These are phyloP conservation scores for Triticum turgidum DNA, from an alignment of 176 grass and related monocot genomes.

Conservation along the genomic window DNA sequence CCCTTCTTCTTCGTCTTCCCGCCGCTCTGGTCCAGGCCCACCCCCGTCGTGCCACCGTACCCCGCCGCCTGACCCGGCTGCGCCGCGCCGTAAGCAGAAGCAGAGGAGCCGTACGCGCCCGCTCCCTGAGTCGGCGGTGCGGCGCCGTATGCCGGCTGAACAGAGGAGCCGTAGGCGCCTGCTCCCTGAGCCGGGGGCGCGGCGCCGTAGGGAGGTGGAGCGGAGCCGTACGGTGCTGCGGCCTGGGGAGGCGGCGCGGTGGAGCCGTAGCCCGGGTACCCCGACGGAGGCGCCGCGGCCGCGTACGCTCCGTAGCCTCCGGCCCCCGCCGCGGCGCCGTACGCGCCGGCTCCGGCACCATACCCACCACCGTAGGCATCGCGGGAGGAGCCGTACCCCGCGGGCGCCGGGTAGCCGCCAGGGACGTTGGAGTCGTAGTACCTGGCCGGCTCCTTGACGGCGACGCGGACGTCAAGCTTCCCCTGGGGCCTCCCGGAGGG, in stretches of 20 bases:
- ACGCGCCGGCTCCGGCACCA: not conserved
- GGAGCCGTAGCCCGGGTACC: not conserved
- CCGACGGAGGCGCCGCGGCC: too few relatives aligned
- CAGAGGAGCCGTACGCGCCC: not conserved
- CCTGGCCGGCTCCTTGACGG: constrained; percentile 43
- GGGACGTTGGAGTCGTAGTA: constrained; percentile 30
- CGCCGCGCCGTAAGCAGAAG: not conserved
- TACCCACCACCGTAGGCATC: constrained; percentile 22
- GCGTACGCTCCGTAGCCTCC: not conserved
- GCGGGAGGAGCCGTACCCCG: constrained; percentile 7
- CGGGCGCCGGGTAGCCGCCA: not conserved
- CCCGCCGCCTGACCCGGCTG: not conserved
- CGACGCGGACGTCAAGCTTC: constrained; percentile 51
- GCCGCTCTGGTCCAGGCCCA: not conserved
- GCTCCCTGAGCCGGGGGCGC: not conserved
- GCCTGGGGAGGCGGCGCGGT: not conserved
- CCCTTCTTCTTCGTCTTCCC: constrained; percentile 32
- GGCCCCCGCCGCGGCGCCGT: not conserved
- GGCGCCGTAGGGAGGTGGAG: not conserved
- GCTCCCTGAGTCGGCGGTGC: not conserved
- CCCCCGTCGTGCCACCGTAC: constrained; percentile 36
- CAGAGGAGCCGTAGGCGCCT: too few relatives aligned
- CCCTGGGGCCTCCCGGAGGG: constrained; percentile 72
- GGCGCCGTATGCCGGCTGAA: too few relatives aligned
- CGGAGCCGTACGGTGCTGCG: not conserved